A percentile compares a stretch with the other conserved stretches of the same genome.
These are phyloP conservation scores for Salix brachista DNA, from an alignment of 345 rosid genomes.

Conservation along the genomic window DNA sequence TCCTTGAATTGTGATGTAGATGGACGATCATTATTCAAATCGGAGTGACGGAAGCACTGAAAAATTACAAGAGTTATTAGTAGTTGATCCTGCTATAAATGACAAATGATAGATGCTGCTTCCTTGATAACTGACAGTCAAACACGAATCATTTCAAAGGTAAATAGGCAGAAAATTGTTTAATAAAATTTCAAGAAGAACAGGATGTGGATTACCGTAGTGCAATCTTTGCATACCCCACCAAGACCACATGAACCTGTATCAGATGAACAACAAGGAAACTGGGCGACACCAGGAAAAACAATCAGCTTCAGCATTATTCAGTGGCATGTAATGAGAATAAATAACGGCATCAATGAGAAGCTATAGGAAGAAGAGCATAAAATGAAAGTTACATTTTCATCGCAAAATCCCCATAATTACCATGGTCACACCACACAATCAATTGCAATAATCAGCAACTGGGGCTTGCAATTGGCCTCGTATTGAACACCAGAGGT, in stretches of 20 bases:
- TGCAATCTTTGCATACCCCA: slow-evolving; percentile 91
- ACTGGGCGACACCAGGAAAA: slow-evolving; percentile 40
- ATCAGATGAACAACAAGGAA: slow-evolving; percentile 78
- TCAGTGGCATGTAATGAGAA: not conserved
- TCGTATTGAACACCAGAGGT: not conserved
- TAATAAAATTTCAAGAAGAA: not conserved
- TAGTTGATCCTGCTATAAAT: not conserved
- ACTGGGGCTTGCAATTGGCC: not conserved
- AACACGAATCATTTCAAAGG: not conserved
- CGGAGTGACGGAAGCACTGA: slow-evolving; percentile 93
- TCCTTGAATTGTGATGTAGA: slow-evolving; percentile 77
- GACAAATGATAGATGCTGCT: slow-evolving; percentile 6
- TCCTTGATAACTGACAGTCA: not conserved
- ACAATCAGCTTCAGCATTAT: not conserved
- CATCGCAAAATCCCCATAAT: not conserved
- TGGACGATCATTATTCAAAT: slow-evolving; percentile 78
- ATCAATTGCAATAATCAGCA: not conserved
- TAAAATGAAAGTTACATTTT: not conserved
- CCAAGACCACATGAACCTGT: slow-evolving; percentile 53
- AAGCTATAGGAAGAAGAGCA: not conserved
- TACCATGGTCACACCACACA: not conserved
- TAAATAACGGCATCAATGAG: not conserved
- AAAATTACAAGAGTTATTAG: slow-evolving; percentile 25
- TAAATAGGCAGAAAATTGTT: not conserved
- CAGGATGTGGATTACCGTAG: slow-evolving; percentile 59